phyloP scores from a whole-genome alignment of 176 grass and related monocot genomes.

The Rhipidocladum racemiflorum region DNA sequence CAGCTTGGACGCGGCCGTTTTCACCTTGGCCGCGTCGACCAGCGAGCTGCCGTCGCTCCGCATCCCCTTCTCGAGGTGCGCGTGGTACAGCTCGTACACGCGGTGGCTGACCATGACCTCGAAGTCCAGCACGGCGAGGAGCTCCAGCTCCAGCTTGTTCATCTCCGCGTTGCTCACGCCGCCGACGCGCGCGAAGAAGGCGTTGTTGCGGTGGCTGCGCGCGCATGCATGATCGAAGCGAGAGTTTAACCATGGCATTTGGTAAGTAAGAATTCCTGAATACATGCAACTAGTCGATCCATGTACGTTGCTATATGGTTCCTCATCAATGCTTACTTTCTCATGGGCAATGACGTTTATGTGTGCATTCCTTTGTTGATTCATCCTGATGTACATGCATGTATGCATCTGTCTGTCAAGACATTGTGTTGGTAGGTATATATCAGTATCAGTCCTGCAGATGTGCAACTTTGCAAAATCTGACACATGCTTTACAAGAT shows the following conservation, averaged over 20 bases:
- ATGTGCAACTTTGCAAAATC: not conserved
- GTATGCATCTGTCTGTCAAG: not conserved
- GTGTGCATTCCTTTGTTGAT: not conserved
- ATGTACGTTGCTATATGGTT: not conserved
- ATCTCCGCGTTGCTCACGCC: slow-evolving; percentile 89
- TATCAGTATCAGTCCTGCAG: not conserved
- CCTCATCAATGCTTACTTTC: not conserved
- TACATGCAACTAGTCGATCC: not conserved
- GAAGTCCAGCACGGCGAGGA: slow-evolving; percentile 73
- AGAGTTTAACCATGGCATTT: not conserved
- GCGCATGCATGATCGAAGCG: not conserved
- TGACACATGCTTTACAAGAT: not conserved
- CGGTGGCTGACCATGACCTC: slow-evolving; percentile 48
- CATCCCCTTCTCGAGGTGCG: slow-evolving; percentile 60
- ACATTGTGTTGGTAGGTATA: not conserved
- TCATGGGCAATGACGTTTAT: not conserved
- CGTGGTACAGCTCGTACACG: slow-evolving; percentile 53
- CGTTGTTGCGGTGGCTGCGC: slow-evolving; percentile 85
- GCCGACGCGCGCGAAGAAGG: slow-evolving; percentile 89
- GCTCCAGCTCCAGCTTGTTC: slow-evolving; percentile 84
- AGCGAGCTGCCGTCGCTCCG: not conserved
- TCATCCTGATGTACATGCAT: not conserved
- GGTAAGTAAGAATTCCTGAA: not conserved
- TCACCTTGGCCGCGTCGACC: not conserved
- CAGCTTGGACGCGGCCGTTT: not conserved